Conservation (phyloP, 2,329 filamentous ascomycete genomes). For the Penicillium sp. region DNA sequence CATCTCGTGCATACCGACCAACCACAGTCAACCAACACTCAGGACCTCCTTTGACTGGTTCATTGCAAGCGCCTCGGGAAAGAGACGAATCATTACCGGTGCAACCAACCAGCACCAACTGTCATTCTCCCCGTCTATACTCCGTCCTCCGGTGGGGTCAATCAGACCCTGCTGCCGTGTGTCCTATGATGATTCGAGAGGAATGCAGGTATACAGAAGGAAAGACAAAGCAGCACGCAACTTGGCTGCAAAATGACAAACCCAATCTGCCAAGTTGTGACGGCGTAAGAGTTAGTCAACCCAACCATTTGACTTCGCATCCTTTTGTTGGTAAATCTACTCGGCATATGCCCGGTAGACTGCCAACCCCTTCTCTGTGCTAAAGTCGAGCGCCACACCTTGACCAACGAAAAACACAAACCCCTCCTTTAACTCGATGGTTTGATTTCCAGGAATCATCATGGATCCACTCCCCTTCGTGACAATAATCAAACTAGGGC, state of each 20-base stretch:
- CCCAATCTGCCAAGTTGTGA: too few relatives aligned
- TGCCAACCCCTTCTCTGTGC: constrained; percentile 49
- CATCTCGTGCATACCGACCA: constrained; percentile 10
- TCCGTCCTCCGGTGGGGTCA: constrained; percentile 1
- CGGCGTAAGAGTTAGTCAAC: too few relatives aligned
- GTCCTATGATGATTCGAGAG: constrained; percentile 1
- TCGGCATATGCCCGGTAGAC: constrained; percentile 30
- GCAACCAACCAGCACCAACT: not conserved
- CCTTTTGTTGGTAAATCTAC: constrained; percentile 4
- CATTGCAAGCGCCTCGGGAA: constrained; percentile 12
- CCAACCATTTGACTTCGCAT: too few relatives aligned
- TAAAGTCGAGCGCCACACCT: constrained; percentile 50
- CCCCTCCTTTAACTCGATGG: constrained; percentile 62
- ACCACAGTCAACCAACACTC: constrained; percentile 21
- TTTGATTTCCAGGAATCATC: constrained; percentile 56
- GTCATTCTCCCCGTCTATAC: not conserved
- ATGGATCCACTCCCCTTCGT: constrained; percentile 63
- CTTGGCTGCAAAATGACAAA: not conserved
- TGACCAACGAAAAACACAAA: constrained; percentile 65
- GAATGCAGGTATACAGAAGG: not conserved
- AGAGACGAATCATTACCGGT: constrained; percentile 6
- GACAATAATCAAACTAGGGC: constrained; percentile 67
- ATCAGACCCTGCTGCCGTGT: not conserved
- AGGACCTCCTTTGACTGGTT: constrained; percentile 11
- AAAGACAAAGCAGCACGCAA: not conserved